A percentile compares a stretch with the other conserved stretches of the same genome.
Evolutionary conservation across 139 green algal species (phyloP).

Genomic region (Monoraphidium neglectum): DNA sequence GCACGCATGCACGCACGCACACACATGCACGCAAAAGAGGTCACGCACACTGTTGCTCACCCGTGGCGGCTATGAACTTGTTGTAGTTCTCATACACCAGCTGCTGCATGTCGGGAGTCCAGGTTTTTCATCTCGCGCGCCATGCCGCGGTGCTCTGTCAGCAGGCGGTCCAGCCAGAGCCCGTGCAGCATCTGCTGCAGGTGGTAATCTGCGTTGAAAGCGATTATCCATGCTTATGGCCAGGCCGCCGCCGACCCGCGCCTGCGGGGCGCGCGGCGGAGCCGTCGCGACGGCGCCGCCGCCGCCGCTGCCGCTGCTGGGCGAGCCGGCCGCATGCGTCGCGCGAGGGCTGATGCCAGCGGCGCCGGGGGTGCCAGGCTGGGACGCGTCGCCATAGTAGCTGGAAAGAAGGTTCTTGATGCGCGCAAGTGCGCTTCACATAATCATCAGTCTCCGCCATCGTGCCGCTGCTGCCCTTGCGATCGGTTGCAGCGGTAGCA

Average conservation of each 20-base stretch:
- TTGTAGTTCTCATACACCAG: constrained; percentile 99
- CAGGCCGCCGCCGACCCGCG: not conserved
- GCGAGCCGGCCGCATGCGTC: not conserved
- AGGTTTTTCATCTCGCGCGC: constrained; percentile 86
- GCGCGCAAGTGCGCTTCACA: constrained; percentile 43
- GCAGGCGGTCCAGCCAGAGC: constrained; percentile 66
- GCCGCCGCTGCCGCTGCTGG: not conserved
- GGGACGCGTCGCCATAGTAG: constrained; percentile 67
- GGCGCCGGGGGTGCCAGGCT: not conserved
- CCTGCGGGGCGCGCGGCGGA: not conserved
- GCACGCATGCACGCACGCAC: too few species aligned
- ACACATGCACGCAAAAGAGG: too few species aligned
- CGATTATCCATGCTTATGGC: constrained; percentile 47
- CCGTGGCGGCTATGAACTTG: constrained; percentile 98
- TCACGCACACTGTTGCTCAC: constrained; percentile 28
- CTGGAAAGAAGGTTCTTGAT: constrained; percentile 67
- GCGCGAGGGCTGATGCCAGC: not conserved
- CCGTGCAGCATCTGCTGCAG: constrained; percentile 50
- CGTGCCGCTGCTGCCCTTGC: not conserved
- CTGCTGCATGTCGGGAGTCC: constrained; percentile 97
- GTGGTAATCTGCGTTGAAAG: constrained; percentile 58
- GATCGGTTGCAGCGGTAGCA: not conserved
- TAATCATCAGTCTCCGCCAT: constrained; percentile 33
- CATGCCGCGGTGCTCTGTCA: constrained; percentile 83
- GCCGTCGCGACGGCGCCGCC: not conserved